These are phyloP conservation scores for Bolboschoenoplectus hybrid DNA, from an alignment of 202 grass and related monocot genomes.

Conservation along the genomic window DNA sequence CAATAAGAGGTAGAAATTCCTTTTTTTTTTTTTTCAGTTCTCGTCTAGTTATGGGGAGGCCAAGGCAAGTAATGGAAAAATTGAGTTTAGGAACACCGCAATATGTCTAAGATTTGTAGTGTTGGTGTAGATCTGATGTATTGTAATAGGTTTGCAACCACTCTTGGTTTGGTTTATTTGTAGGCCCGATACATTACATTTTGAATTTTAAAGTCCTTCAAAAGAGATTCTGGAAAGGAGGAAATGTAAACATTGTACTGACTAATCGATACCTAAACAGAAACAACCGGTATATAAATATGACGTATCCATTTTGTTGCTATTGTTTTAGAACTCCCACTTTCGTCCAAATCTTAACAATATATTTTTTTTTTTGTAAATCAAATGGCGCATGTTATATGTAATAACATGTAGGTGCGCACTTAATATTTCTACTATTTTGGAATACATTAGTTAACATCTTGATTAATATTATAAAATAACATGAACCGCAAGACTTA, in stretches of 20 bases:
- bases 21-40: no score
- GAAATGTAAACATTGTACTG: background rate
- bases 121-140: no score
- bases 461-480: no score
- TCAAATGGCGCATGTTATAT: background rate
- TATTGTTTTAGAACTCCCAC: background rate
- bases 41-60: no score
- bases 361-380: background rate
- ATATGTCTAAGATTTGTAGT: no score
- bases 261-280: background rate
- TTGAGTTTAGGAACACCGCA: no score
- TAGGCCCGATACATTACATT: background rate
- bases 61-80: no score
- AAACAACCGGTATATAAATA: background rate
- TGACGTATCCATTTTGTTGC: background rate
- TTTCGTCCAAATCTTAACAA: background rate
- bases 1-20: no score
- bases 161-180: no score
- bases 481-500: no score
- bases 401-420: background rate
- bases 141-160: no score
- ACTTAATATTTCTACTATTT: background rate
- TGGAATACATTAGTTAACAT: background rate
- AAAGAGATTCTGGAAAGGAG: background rate
- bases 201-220: background rate